Base-by-base conservation (phyloP, 164 flowering plant species). In the Piper longum region DNA sequence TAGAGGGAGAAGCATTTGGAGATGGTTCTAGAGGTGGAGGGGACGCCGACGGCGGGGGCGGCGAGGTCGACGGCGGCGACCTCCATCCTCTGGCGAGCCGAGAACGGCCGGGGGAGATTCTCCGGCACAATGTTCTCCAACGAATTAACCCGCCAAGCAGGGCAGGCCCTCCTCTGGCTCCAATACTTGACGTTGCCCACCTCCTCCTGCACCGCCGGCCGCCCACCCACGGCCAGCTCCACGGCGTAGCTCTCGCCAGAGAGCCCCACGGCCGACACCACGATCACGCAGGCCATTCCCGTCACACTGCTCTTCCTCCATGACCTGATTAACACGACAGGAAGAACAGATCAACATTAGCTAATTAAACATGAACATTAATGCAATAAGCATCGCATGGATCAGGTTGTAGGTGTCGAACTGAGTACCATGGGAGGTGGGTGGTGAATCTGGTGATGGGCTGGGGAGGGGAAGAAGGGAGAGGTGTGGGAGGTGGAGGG, bases 101-200 rank as follows among this genome's bases (percentile, higher is more conserved):
- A 39, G 41, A 16, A 63, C 1, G 66, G 66, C n/a, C 66, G 39
- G 7, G 66, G 66, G 43, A 63, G 66, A 12, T 63, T 63, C 57
- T 63, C 66, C 4, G 66, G 66, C 57, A 63, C 58, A 43, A 54
- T 16, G 41, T 54, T 63, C 66, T 63, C 66, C 43, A 63, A 63
- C 6, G 66, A 63, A 51, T 63, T 63, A 11, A 26, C 57, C 12
- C 43, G 41, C 66, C 66, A 63, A 43, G 54, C 58, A 3, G 66
- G 66, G 18, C 66, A 63, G 16, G 19, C 16, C 58, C 66, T 54
- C 40, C 44, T 54, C 18, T 63, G 41, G 58, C 66, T 63, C 66
- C 66, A 63, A 26, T 26, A 26, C 41, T 54, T 54, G 6, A 54
- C 16, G 16, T 36, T n/a, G 17, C 44, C 41, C 7, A 41, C 59